Evolutionary conservation across 106 monocot genomes (phyloP).

Genomic region (Posidonia australis): DNA sequence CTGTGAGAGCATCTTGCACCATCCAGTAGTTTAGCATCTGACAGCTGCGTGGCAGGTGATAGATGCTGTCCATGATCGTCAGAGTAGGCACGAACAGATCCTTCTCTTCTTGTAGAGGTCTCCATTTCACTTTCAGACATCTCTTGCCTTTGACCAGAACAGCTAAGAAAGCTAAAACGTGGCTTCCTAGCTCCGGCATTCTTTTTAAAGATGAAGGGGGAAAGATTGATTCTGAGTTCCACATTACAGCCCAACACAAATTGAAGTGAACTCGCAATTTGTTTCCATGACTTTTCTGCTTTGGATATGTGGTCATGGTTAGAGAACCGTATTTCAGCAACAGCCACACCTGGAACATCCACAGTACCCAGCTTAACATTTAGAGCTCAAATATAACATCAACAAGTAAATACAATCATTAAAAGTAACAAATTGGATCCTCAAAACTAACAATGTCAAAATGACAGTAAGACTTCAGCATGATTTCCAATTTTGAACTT

Average conservation of each 20-base stretch:
- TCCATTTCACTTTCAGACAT: conserved; percentile 32
- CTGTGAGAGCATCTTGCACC: conserved; percentile 12
- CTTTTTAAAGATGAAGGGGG: conserved; percentile 28
- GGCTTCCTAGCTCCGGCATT: conserved; percentile 35
- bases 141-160: conserved; percentile 56
- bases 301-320: conserved; percentile 50
- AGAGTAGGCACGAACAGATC: conserved; percentile 20
- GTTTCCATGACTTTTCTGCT: conserved; percentile 64
- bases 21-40: conserved; percentile 7
- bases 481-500: no score
- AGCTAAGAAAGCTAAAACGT: conserved; percentile 64
- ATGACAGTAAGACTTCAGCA: no score
- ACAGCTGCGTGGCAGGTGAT: conserved; percentile 19
- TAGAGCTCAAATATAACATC: background rate
- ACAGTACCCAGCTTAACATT: conserved; percentile 4
- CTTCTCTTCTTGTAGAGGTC: conserved; percentile 23
- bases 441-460: no score
- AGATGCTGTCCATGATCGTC: conserved; percentile 18
- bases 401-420: no score
- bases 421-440: no score
- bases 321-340: conserved; percentile 73
- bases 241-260: conserved; percentile 59
- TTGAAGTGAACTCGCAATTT: conserved; percentile 63
- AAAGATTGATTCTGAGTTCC: conserved; percentile 55
- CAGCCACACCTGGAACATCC: conserved; percentile 73